Base-by-base conservation (phyloP, 495 filamentous ascomycete species). In the Penicillium ochrochloron region DNA sequence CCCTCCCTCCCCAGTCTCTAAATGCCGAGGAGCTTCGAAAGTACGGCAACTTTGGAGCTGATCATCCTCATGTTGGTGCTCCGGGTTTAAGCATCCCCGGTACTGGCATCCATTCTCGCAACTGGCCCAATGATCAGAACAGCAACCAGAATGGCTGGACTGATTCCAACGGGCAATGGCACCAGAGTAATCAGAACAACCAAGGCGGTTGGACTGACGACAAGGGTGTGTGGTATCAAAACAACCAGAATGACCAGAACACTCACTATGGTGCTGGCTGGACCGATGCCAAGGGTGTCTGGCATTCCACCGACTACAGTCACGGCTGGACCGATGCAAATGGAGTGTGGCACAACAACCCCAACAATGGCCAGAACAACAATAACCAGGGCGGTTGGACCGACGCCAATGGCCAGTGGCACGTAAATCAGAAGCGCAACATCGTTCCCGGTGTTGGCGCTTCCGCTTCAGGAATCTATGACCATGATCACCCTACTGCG, bases 231-330 rank as follows among this genome's bases (percentile, higher is more conserved):
- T 65, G 62, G 62, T 57, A 65, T 19, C 33, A 57, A 3, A 65
- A 56, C 57, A 37, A 44, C 19, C 27, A 57, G 7, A 65, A 56
- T 52, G 23, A 29, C 27, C 27, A 57, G 19, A 68, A 64, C 54
- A 62, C 59, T 56, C 46, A 61, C 46, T 57, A 64, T 48, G 41
- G 59, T 21, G 39, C 15, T 19, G 59, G 59, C 7, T 67, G 65
- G 65, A 67, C 65, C 17, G 60, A 67, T 54, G 65, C 62, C n/a
- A 65, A 68, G 12, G 66, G 66, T 27, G 62, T 65, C 14, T 69
- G 66, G 66, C 66, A 69, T 48, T 59, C 62, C 17, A 65, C 61
- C 50, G 61, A 69, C 56, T 39, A 68, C 50, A 60, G 60, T 17
- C 39, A 60, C 29, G 68, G 68, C n/a, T 65, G 65, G 62, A 65